Percentiles rank a stretch among this genome's conserved stretches.
Conservation (phyloP, 2,329 filamentous ascomycete genomes). For the Ceratocystis papillata region DNA sequence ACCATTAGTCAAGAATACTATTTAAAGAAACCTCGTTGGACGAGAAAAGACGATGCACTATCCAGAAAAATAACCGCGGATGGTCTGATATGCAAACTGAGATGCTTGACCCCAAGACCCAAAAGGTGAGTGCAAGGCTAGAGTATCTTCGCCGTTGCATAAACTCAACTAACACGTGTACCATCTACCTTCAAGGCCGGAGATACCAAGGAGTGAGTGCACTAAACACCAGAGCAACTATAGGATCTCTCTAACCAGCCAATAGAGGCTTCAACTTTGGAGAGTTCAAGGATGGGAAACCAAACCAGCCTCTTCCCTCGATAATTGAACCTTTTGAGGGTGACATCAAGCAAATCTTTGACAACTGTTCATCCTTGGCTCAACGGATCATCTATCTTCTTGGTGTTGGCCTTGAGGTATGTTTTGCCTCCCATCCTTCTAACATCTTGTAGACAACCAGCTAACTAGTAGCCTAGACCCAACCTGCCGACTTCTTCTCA, state of each 20-base stretch:
- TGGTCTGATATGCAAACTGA: conserved; percentile 85
- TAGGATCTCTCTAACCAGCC: neutral
- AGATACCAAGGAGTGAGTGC: conserved; percentile 72
- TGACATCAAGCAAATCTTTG: conserved; percentile 55
- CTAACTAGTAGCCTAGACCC: conserved; percentile 27
- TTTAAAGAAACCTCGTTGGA: conserved; percentile 50
- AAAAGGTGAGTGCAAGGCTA: conserved; percentile 47
- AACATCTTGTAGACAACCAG: conserved; percentile 27
- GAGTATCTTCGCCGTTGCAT: conserved; percentile 11
- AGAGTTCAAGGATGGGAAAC: conserved; percentile 56
- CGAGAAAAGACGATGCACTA: conserved; percentile 65
- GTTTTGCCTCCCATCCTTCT: conserved; percentile 22
- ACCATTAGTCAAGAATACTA: conserved; percentile 29
- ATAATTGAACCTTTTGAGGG: conserved; percentile 49
- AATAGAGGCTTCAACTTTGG: conserved; percentile 86
- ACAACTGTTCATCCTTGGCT: conserved; percentile 62
- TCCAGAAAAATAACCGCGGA: conserved; percentile 71
- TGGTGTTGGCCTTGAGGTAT: conserved; percentile 61
- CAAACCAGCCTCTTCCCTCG: conserved; percentile 65
- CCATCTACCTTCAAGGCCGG: conserved; percentile 46
- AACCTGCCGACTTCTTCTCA: conserved; percentile 45
- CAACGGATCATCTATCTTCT: conserved; percentile 64
- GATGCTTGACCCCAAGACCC: conserved; percentile 71
- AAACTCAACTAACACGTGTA: conserved; percentile 1
- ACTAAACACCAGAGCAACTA: neutral